These are phyloP conservation scores for Mangifera indica DNA, from an alignment of 345 rosid genomes.

Conservation along the genomic window DNA sequence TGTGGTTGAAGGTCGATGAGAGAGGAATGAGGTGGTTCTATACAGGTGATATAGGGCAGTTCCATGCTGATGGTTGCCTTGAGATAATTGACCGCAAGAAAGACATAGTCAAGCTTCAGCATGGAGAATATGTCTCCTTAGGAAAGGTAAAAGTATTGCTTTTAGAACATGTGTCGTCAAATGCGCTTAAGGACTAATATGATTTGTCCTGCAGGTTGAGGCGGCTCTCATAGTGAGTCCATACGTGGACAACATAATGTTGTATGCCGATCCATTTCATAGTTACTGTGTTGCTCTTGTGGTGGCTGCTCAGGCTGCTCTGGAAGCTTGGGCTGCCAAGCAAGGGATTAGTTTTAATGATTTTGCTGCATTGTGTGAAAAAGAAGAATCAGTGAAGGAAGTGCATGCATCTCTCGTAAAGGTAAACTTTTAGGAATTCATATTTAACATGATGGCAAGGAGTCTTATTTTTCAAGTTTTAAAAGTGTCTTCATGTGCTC, in stretches of 20 bases:
- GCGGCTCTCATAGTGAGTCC: slow-evolving; percentile 69
- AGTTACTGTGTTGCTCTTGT: slow-evolving; percentile 91
- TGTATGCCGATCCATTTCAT: slow-evolving; percentile 93
- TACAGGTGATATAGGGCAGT: slow-evolving; percentile 89
- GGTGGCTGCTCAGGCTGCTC: slow-evolving; percentile 60
- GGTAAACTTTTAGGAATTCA: slow-evolving; percentile 38
- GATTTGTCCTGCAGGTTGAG: slow-evolving; percentile 62
- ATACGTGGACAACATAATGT: slow-evolving; percentile 78
- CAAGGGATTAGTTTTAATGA: slow-evolving; percentile 47
- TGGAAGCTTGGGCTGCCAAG: slow-evolving; percentile 83
- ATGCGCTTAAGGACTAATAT: slow-evolving; percentile 21
- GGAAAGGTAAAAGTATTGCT: slow-evolving; percentile 67
- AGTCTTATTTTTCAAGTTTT: neutral
- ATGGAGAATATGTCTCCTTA: slow-evolving; percentile 94
- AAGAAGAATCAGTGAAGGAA: slow-evolving; percentile 64
- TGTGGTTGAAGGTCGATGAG: slow-evolving; percentile 74
- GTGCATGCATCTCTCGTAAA: slow-evolving; percentile 74
- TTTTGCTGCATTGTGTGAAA: slow-evolving; percentile 63
- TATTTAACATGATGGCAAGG: slow-evolving; percentile 1
- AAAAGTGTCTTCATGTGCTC: neutral
- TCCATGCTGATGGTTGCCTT: slow-evolving; percentile 95
- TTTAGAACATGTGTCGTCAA: neutral
- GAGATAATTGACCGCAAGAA: slow-evolving; percentile 96
- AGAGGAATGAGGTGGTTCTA: slow-evolving; percentile 98
- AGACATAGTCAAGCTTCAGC: slow-evolving; percentile 97